Percentiles rank a stretch among this genome's conserved stretches.
These are phyloP conservation scores for Rickenella mellea DNA, from an alignment of 768 basidiomycete species.

Conservation along the genomic window DNA sequence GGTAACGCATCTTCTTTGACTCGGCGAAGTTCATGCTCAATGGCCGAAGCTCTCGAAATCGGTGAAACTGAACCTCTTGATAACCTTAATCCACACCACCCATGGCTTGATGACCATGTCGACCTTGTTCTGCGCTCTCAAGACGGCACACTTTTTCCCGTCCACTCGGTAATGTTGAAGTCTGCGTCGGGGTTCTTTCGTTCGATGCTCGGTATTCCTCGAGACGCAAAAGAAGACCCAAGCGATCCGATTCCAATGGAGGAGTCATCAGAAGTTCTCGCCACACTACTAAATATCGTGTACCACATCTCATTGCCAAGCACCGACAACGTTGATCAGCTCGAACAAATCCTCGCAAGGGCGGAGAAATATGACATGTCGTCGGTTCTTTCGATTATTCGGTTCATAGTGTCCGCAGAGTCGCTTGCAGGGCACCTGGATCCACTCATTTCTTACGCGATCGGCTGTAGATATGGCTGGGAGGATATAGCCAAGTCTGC, in stretches of 20 bases:
- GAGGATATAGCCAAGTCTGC: slow-evolving; percentile 42
- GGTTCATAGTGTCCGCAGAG: no score
- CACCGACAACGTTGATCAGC: background rate
- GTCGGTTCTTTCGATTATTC: background rate
- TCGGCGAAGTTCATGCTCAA: no score
- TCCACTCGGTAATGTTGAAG: slow-evolving; percentile 7
- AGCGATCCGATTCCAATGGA: background rate
- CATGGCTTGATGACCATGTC: no score
- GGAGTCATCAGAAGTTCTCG: background rate
- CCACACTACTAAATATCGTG: background rate
- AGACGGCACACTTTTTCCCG: slow-evolving; percentile 6
- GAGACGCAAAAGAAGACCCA: background rate
- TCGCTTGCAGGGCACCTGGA: no score
- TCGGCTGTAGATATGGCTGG: slow-evolving; percentile 54
- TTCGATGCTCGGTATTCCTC: slow-evolving; percentile 5
- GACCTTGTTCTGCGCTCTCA: slow-evolving; percentile 3
- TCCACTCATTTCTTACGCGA: slow-evolving; percentile 43
- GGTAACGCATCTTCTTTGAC: no score
- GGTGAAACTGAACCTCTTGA: no score
- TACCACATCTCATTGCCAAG: background rate
- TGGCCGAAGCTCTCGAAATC: no score
- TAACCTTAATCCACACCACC: no score
- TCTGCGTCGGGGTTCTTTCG: slow-evolving; percentile 10
- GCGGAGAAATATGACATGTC: background rate
- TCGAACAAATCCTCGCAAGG: background rate